Conservation (phyloP, 75 land plant genomes). For the Selaginella moellendorffii region DNA sequence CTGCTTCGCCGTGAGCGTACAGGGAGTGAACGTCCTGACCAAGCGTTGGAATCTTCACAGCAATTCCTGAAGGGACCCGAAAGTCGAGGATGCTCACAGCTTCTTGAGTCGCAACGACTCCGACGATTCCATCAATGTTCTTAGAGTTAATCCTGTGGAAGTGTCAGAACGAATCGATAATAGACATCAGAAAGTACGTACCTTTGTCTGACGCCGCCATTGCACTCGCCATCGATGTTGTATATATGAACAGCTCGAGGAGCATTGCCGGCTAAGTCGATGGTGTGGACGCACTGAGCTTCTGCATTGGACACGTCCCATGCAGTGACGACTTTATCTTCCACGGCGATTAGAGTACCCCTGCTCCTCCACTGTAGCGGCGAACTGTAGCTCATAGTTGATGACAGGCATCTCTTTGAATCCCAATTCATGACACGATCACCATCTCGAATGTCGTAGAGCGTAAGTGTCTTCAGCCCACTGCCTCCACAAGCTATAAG, state of each 20-base stretch:
- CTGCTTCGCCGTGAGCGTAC: constrained; percentile 71
- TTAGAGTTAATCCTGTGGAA: constrained; percentile 55
- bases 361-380: constrained; percentile 93
- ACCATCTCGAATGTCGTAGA: constrained; percentile 90
- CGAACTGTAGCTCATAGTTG: constrained; percentile 55
- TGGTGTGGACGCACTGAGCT: constrained; percentile 41
- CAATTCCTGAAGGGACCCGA: constrained; percentile 69
- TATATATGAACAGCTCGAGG: constrained; percentile 63
- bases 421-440: constrained; percentile 84
- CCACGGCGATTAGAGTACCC: constrained; percentile 21
- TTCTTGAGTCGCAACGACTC: constrained; percentile 74
- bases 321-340: constrained; percentile 49
- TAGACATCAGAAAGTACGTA: constrained; percentile 12
- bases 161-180: too few relatives aligned
- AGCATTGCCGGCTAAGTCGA: constrained; percentile 38
- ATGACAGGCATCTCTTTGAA: constrained; percentile 33
- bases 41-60: constrained; percentile 42
- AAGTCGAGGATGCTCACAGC: constrained; percentile 73
- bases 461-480: constrained; percentile 35
- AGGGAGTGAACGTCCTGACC: constrained; percentile 48
- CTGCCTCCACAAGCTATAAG: constrained; percentile 60
- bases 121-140: constrained; percentile 79
- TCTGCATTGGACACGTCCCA: constrained; percentile 79
- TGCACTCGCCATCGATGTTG: constrained; percentile 80
- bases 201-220: constrained; percentile 95